These are phyloP conservation scores for Geotrichum restrictum DNA, from an alignment of 1,139 yeast species.

Conservation along the genomic window DNA sequence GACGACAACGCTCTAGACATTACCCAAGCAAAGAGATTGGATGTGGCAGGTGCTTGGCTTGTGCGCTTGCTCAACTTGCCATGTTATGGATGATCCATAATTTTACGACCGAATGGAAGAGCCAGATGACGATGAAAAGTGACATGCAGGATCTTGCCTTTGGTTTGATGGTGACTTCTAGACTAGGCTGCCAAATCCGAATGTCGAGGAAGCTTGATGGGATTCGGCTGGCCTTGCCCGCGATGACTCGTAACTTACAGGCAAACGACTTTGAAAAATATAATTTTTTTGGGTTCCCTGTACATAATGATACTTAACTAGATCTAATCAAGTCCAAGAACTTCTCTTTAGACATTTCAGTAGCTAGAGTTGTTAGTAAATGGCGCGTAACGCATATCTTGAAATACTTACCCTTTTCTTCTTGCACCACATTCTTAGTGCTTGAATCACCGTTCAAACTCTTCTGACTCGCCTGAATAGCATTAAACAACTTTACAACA, in stretches of 20 bases:
- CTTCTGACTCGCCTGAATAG: conserved; percentile 74
- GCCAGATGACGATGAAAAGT: conserved; percentile 95
- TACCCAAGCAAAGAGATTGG: conserved; percentile 89
- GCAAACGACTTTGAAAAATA: conserved; percentile 58
- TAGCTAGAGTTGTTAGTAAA: conserved; percentile 41
- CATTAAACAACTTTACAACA: conserved; percentile 87
- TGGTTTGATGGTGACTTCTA: conserved; percentile 86
- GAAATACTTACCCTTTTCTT: conserved; percentile 42
- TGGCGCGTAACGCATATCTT: background rate
- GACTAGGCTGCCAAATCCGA: conserved; percentile 89
- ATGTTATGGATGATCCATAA: conserved; percentile 92
- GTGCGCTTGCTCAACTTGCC: conserved; percentile 98
- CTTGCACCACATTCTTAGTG: conserved; percentile 42
- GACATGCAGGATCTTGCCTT: conserved; percentile 97
- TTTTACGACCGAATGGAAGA: conserved; percentile 87
- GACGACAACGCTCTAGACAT: conserved; percentile 91
- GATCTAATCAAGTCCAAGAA: conserved; percentile 85
- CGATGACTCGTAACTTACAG: conserved; percentile 92
- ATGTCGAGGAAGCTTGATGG: conserved; percentile 93
- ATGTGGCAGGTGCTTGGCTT: conserved; percentile 99
- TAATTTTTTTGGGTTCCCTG: background rate
- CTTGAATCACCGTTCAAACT: conserved; percentile 36
- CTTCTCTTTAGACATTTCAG: conserved; percentile 82
- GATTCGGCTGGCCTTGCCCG: conserved; percentile 90
- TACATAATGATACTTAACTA: conserved; percentile 45